Percentiles rank a stretch among this genome's conserved stretches.
These are phyloP conservation scores for Colletotrichum lindemuthianum DNA, from an alignment of 2,329 filamentous ascomycete genomes.

Conservation along the genomic window DNA sequence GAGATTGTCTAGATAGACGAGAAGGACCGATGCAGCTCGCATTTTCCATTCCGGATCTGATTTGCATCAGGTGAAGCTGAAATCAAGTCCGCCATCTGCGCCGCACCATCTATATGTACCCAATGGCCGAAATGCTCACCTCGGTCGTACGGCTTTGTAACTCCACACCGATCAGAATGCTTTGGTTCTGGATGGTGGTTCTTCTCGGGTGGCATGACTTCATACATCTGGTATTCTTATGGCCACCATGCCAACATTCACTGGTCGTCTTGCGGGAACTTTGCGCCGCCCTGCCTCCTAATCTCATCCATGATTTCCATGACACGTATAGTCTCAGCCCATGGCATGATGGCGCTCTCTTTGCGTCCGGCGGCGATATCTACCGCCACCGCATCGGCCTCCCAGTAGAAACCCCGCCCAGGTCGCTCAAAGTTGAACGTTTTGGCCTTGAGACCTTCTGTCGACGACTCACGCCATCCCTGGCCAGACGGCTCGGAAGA, in stretches of 20 bases:
- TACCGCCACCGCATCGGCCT: slow-evolving; percentile 54
- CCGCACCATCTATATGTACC: too few species aligned
- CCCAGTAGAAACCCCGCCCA: slow-evolving; percentile 54
- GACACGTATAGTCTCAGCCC: slow-evolving; percentile 55
- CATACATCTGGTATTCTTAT: not conserved
- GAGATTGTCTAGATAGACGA: too few species aligned
- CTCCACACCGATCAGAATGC: too few species aligned
- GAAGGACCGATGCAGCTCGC: too few species aligned
- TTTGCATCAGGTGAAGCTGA: too few species aligned
- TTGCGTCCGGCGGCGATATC: slow-evolving; percentile 50
- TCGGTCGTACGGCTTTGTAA: too few species aligned
- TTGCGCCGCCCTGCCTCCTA: slow-evolving; percentile 45
- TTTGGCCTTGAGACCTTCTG: slow-evolving; percentile 35
- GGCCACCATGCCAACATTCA: not conserved
- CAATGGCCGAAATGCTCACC: too few species aligned
- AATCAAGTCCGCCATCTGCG: too few species aligned
- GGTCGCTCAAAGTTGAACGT: slow-evolving; percentile 49
- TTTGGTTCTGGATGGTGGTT: too few species aligned
- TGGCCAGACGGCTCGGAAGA: slow-evolving; percentile 37
- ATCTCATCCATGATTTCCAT: slow-evolving; percentile 60
- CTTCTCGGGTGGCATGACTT: not conserved
- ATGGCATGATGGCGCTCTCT: slow-evolving; percentile 55
- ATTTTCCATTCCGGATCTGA: too few species aligned
- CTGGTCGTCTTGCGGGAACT: slow-evolving; percentile 41
- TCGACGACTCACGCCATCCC: slow-evolving; percentile 33